Evolutionary conservation across 2,329 filamentous ascomycete genomes (phyloP), one percentile per base, ranked within the genome.

Genomic region (Ascochyta lentis): DNA sequence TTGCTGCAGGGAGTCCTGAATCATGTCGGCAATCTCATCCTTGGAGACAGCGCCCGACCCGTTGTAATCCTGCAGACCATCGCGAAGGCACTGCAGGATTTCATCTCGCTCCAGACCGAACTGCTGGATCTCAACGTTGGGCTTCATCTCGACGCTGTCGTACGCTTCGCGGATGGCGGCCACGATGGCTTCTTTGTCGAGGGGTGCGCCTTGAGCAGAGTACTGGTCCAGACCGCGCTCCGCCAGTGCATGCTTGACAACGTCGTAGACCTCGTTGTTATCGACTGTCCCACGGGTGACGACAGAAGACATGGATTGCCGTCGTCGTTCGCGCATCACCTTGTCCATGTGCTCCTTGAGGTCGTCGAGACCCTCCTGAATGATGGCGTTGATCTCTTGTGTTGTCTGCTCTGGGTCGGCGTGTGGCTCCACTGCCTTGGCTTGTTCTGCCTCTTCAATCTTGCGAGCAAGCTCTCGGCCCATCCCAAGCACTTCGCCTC

Each of bases 401-500:
- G 86, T 86, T 50, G 84, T 65, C 34, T 72, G 55, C 26, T 63
- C 62, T 15, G 46, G 40, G 84, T 68, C 74, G 55, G 65, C 69
- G 41, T 63, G 69, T 47, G 56, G 72, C 61, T 64, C 71, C 3
- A 82, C 81, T 12, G 69, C 69, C 34, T 69, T 74, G 1, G 80
- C 78, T 51, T 83, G 83, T 61, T 76, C 76, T 9, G 86, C 83
- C 59, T 92, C 86, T 59, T 95, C 91, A n/a, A 98, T 83, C 63
- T 92, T 89, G 53, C 91, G 89, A 37, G 90, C 92, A 43, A 98
- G 86, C 63, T 97, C 92, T 53, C 94, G 85, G 4, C 94, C 94
- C 93, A 97, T 97, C 3, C 92, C 93, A 4, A 97, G 82, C 8
- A 98, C 92, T 72, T 98, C 94, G 3, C 92, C 93, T 22, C 94